Percentiles rank a stretch among this genome's conserved stretches.
These are phyloP conservation scores for Phyllosticta citriasiana DNA, from an alignment of 2,329 filamentous ascomycete species.

Conservation along the genomic window DNA sequence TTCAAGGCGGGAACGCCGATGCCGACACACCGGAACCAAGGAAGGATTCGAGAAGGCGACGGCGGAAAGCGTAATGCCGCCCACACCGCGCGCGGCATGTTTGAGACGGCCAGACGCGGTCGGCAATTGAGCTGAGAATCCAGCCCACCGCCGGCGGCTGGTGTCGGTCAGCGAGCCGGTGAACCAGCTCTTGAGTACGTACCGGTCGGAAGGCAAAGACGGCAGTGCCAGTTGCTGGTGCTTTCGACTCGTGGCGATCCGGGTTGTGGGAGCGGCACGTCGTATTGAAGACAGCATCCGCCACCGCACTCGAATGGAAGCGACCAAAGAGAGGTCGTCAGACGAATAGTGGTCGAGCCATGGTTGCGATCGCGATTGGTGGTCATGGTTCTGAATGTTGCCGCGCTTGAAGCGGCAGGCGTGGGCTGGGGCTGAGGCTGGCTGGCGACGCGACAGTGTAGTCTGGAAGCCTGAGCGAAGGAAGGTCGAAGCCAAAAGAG, in stretches of 20 bases:
- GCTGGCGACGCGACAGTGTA: neutral
- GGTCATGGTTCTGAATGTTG: neutral
- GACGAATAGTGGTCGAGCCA: neutral
- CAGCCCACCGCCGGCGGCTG: neutral
- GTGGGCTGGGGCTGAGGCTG: neutral
- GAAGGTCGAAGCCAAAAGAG: neutral
- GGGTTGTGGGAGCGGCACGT: neutral
- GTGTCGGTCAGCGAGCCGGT: neutral
- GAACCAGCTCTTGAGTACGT: neutral
- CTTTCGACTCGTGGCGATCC: neutral
- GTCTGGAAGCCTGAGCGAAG: neutral
- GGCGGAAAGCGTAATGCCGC: neutral
- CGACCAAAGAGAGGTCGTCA: neutral
- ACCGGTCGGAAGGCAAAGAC: neutral
- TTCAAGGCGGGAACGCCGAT: neutral
- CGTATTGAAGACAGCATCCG: neutral
- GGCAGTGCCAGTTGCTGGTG: neutral
- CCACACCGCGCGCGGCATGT: neutral
- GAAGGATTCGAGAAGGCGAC: neutral
- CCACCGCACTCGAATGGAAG: neutral
- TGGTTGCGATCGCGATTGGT: neutral
- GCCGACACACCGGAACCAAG: neutral
- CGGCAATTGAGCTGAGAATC: neutral
- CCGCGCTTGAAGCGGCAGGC: neutral
- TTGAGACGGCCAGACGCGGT: neutral